These are phyloP conservation scores for Hortiboletus flavorubellus DNA, from an alignment of 768 basidiomycete species.

Conservation along the genomic window DNA sequence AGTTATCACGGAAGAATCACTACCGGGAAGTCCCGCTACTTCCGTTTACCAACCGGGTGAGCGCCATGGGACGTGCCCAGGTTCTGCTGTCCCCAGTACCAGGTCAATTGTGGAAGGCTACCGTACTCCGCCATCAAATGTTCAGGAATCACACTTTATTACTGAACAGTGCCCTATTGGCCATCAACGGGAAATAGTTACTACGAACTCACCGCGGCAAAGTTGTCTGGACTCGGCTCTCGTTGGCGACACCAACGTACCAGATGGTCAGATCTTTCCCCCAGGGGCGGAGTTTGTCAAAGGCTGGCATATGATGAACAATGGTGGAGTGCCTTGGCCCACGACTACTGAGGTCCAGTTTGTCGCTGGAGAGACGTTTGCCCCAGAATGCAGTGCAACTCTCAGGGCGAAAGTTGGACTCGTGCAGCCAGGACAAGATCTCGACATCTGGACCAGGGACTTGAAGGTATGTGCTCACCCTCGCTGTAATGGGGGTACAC, in stretches of 20 bases:
- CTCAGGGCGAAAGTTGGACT: slow-evolving; percentile 48
- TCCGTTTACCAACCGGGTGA: slow-evolving; percentile 4
- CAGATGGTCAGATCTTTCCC: slow-evolving; percentile 73
- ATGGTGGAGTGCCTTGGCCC: slow-evolving; percentile 63
- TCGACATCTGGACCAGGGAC: slow-evolving; percentile 69
- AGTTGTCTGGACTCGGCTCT: slow-evolving; percentile 48
- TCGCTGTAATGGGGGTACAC: not conserved
- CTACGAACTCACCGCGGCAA: not conserved
- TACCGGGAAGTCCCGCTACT: slow-evolving; percentile 25
- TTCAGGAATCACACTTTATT: not conserved
- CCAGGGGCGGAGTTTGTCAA: slow-evolving; percentile 86
- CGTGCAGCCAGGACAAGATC: slow-evolving; percentile 53
- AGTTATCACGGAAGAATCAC: slow-evolving; percentile 29
- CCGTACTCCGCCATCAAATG: slow-evolving; percentile 10
- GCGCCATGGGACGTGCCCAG: not conserved
- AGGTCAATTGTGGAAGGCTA: slow-evolving; percentile 34
- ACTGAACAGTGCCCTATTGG: not conserved
- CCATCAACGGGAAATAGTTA: not conserved
- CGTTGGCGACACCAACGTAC: slow-evolving; percentile 65
- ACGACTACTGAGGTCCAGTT: slow-evolving; percentile 63
- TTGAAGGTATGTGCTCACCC: slow-evolving; percentile 53
- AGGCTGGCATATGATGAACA: slow-evolving; percentile 74
- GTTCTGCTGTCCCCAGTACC: slow-evolving; percentile 6
- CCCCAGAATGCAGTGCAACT: slow-evolving; percentile 31
- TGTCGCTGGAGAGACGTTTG: slow-evolving; percentile 65